Percentiles rank a stretch among this genome's conserved stretches.
phyloP scores from a whole-genome alignment of 495 filamentous ascomycete species.

The Neurospora sp. region DNA sequence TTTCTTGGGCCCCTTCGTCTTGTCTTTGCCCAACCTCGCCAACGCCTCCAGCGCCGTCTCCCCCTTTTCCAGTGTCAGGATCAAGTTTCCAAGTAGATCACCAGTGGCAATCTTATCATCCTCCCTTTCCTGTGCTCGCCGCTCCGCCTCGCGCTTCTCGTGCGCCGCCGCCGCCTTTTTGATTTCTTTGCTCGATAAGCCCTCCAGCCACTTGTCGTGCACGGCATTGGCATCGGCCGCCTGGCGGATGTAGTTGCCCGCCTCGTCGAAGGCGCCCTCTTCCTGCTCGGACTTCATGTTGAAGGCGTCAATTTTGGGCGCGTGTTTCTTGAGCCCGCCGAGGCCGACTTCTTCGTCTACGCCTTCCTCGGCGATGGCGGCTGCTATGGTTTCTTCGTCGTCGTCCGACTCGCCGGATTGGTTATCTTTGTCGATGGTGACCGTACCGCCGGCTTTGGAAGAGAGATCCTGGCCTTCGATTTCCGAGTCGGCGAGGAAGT shows the following conservation, averaged over 20 bases:
- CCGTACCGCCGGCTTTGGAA: conserved; percentile 61
- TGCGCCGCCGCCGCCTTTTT: conserved; percentile 77
- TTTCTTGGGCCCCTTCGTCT: conserved; percentile 51
- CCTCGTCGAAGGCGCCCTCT: conserved; percentile 82
- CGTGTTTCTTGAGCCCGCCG: conserved; percentile 84
- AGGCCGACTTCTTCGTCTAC: conserved; percentile 82
- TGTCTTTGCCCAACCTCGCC: conserved; percentile 62
- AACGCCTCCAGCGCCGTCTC: conserved; percentile 88
- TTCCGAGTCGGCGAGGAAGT: conserved; percentile 62
- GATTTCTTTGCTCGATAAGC: conserved; percentile 87
- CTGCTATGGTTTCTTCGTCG: conserved; percentile 58
- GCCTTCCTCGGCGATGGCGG: conserved; percentile 55
- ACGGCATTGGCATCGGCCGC: conserved; percentile 80
- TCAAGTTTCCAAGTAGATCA: conserved; percentile 64
- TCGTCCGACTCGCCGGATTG: conserved; percentile 38
- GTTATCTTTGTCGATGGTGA: conserved; percentile 16
- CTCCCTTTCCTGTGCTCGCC: conserved; percentile 51
- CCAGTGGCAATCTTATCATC: conserved; percentile 66
- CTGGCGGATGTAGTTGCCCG: conserved; percentile 86
- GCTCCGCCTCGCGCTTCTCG: conserved; percentile 72
- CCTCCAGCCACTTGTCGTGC: conserved; percentile 88
- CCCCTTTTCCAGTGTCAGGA: conserved; percentile 61
- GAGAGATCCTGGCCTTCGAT: conserved; percentile 78
- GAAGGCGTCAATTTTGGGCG: conserved; percentile 93
- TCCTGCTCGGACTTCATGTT: conserved; percentile 88